These are phyloP conservation scores for Rhizopogon rudus DNA, from an alignment of 768 basidiomycete genomes.

Conservation along the genomic window DNA sequence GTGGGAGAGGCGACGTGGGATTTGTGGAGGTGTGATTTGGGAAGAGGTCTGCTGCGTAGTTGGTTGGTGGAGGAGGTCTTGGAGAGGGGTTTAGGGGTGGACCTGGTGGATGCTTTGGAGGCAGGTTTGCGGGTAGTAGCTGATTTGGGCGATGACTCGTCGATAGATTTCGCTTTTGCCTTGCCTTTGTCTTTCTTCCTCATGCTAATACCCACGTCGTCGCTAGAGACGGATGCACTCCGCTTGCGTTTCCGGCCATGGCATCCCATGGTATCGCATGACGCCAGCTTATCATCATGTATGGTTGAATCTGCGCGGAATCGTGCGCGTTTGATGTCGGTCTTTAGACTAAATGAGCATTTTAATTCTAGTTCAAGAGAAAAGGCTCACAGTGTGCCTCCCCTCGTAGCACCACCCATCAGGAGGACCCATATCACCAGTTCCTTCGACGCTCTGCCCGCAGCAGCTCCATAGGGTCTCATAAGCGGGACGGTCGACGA, in stretches of 20 bases:
- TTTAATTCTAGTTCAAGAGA: not conserved
- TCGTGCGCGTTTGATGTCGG: conserved; percentile 67
- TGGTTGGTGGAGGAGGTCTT: conserved; percentile 3
- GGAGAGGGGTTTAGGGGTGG: conserved; percentile 5
- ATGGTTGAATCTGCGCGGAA: conserved; percentile 73
- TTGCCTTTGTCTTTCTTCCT: too few species aligned
- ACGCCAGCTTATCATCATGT: conserved; percentile 59
- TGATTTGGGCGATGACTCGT: too few species aligned
- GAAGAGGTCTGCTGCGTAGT: conserved; percentile 1
- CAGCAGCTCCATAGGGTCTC: conserved; percentile 73
- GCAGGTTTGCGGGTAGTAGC: too few species aligned
- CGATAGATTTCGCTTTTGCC: too few species aligned
- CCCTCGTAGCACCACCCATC: conserved; percentile 89
- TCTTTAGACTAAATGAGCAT: conserved; percentile 32
- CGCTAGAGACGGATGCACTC: conserved; percentile 7
- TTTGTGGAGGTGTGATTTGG: not conserved
- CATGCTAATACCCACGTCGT: too few species aligned
- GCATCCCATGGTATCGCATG: conserved; percentile 56
- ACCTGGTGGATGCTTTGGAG: too few species aligned
- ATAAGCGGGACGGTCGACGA: conserved; percentile 58
- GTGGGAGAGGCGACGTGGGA: too few species aligned
- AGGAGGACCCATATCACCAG: conserved; percentile 78
- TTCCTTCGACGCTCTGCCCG: conserved; percentile 64
- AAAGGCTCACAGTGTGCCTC: conserved; percentile 52
- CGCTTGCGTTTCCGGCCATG: conserved; percentile 30